A percentile compares a stretch with the other conserved stretches of the same genome.
Conservation (phyloP, 192 early-diverging fungal genomes). For the Coemansia sp. region DNA sequence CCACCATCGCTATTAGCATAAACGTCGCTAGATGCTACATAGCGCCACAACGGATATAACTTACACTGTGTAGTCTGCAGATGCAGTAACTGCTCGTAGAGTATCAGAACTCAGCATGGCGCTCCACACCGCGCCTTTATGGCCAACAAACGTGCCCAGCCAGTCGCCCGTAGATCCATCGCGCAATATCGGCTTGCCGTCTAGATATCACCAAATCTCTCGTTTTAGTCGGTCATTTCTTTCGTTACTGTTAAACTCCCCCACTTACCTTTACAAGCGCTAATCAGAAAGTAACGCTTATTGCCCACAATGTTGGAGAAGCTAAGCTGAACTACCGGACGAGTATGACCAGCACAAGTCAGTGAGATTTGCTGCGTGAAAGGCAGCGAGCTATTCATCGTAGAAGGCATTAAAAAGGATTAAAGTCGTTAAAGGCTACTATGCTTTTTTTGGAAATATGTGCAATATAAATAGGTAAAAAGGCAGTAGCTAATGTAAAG, state of each 20-base stretch:
- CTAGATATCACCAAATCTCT: conserved; percentile 33
- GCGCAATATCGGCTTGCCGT: conserved; percentile 82
- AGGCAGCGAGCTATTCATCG: conserved; percentile 16
- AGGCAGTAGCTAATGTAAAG: background rate
- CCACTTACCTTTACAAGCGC: conserved; percentile 73
- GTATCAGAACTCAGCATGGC: conserved; percentile 75
- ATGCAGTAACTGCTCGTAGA: conserved; percentile 82
- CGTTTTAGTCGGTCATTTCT: background rate
- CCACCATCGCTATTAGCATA: conserved; percentile 2
- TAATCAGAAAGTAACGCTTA: conserved; percentile 76
- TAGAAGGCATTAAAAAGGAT: conserved; percentile 24
- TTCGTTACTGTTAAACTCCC: background rate
- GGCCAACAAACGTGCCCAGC: conserved; percentile 87
- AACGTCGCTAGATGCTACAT: background rate
- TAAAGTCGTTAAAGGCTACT: conserved; percentile 6
- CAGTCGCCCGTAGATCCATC: conserved; percentile 88
- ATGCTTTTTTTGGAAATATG: conserved; percentile 2
- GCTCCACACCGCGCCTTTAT: conserved; percentile 92
- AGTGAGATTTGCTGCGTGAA: conserved; percentile 63
- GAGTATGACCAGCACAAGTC: conserved; percentile 86
- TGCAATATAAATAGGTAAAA: conserved; percentile 8
- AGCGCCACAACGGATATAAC: conserved; percentile 15
- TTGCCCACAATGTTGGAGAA: conserved; percentile 73
- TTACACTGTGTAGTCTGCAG: conserved; percentile 86
- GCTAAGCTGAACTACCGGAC: conserved; percentile 83